These are phyloP conservation scores for Chaetomiaceae sp. DNA, from an alignment of 2,329 filamentous ascomycete species.

Conservation along the genomic window DNA sequence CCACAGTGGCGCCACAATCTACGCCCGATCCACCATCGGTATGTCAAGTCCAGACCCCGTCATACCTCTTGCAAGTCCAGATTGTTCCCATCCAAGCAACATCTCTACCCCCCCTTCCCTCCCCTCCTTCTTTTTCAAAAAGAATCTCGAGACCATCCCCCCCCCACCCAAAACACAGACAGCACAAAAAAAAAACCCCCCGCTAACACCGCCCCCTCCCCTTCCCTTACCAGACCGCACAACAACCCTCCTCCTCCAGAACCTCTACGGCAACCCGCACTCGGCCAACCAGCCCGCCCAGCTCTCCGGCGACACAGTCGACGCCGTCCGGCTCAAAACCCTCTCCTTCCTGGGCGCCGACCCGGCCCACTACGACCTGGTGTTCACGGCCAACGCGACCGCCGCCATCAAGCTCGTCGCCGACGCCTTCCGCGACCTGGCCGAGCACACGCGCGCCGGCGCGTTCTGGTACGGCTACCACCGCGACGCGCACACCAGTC, in stretches of 20 bases:
- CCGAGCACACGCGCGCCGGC: conserved; percentile 43
- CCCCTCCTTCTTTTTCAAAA: too few species aligned
- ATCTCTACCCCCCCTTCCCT: too few species aligned
- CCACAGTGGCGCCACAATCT: conserved; percentile 55
- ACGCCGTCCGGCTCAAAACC: conserved; percentile 50
- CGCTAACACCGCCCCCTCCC: too few species aligned
- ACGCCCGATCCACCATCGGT: conserved; percentile 54
- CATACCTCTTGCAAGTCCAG: too few species aligned
- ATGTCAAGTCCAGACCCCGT: too few species aligned
- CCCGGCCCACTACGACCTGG: conserved; percentile 54
- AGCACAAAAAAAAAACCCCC: too few species aligned
- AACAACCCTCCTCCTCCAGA: conserved; percentile 49
- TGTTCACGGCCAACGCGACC: conserved; percentile 60
- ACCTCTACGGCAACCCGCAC: conserved; percentile 66
- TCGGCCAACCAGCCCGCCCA: conserved; percentile 58
- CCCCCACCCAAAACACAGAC: too few species aligned
- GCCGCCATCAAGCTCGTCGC: conserved; percentile 59
- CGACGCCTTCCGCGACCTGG: conserved; percentile 52
- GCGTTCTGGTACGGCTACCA: conserved; percentile 59
- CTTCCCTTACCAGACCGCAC: too few species aligned
- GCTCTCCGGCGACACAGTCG: conserved; percentile 53
- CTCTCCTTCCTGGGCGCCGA: conserved; percentile 56
- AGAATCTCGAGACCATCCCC: too few species aligned
- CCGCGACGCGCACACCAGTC: conserved; percentile 56
- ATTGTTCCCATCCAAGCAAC: too few species aligned